These are phyloP conservation scores for Brassica juncea DNA, from an alignment of 345 rosid genomes.

Conservation along the genomic window DNA sequence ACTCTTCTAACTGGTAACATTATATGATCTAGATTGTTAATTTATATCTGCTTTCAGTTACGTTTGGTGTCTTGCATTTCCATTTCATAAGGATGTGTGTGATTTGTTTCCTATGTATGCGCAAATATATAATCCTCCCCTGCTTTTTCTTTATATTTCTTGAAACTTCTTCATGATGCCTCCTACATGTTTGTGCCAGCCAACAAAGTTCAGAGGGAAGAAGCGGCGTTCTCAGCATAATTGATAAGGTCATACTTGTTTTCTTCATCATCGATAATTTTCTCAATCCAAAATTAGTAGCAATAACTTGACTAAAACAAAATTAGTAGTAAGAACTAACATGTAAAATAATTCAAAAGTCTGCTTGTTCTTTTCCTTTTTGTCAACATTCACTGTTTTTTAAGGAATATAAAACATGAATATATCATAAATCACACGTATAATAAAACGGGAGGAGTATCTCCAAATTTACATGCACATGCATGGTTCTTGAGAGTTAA, in stretches of 20 bases:
- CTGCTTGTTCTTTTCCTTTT: not conserved
- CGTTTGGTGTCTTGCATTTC: not conserved
- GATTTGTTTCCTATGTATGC: not conserved
- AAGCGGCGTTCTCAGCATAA: conserved; percentile 45
- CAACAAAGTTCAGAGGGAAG: conserved; percentile 49
- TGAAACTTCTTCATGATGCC: conserved; percentile 2
- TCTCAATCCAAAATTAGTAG: not conserved
- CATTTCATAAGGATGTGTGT: not conserved
- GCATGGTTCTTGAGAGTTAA: not conserved
- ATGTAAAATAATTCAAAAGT: not conserved
- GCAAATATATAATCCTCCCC: not conserved
- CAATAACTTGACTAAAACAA: too few relatives aligned
- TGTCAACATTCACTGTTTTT: not conserved
- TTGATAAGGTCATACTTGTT: conserved; percentile 48
- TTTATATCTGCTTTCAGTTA: not conserved
- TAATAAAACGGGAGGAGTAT: not conserved
- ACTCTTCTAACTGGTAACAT: conserved; percentile 37
- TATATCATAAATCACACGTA: too few relatives aligned
- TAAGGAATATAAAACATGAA: not conserved
- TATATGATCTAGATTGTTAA: not conserved
- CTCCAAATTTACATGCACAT: conserved; percentile 5
- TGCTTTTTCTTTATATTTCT: not conserved
- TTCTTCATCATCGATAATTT: not conserved
- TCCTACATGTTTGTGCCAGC: conserved; percentile 39
- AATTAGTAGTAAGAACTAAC: not conserved